Base-by-base conservation (phyloP, 768 basidiomycete genomes). In the Boletus patriciae region DNA sequence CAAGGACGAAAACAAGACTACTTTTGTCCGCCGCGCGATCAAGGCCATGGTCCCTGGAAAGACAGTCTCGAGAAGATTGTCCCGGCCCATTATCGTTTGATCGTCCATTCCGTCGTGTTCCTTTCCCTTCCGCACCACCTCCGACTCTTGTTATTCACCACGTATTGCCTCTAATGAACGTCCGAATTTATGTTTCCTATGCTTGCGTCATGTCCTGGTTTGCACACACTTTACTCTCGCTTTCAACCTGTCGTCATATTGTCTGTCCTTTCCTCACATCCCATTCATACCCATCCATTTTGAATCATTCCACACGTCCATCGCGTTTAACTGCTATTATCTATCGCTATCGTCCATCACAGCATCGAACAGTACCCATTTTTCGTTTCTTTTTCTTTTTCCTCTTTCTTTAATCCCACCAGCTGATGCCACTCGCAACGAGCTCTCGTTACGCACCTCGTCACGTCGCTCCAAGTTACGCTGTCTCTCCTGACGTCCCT, bases 41-140 rank as follows among this genome's bases (percentile, higher is more conserved):
- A 90, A 86, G 71, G 85, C 88, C 5, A 85, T 91, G 69, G 87
- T 86, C 55, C 84, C 87, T 45, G 81, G 80, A 37, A 88, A 82
- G 73, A 76, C 80, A 11, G 71, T 69, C 56, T 82, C 82, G 3
- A 79, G 77, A 62, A 77, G 81, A 58, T 46, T 79, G 63, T 83
- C 84, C 12, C 78, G 80, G 58, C 62, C 70, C 43, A 61, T 72
- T 8, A 44, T 60, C 16, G 61, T 62, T 38, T 72, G 57, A 70
- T 52, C 52, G 4, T 33, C 34, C 16, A 21, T 46, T 38, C 36
- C 23, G 13, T 25, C 29, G 6, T 12, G 18, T 40, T 33, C 27
- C 33, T 5, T 47, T 18, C 15, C 37, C 25, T 18, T 3, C 34
- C 9, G 2, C 34, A 36, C 27, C n/a, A 21, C 16, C 15, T 8